These are phyloP conservation scores for Voacanga thouarsii DNA, from an alignment of 257 asterid genomes.

Conservation along the genomic window DNA sequence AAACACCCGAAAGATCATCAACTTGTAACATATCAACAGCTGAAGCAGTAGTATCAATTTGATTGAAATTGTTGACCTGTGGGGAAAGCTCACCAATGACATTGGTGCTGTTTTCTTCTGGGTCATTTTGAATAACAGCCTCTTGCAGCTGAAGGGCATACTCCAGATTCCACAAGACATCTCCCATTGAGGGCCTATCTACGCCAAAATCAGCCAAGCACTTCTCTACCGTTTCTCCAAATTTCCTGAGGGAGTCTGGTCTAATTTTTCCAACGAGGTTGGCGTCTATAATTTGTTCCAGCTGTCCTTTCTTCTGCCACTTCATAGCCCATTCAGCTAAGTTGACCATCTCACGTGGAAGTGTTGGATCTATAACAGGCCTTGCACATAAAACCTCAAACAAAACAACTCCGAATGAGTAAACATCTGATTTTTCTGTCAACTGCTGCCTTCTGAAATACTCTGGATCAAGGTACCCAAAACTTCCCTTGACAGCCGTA, in stretches of 20 bases:
- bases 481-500: slow-evolving; percentile 82
- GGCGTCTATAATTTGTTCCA: slow-evolving; percentile 58
- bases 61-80: slow-evolving; percentile 33
- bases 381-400: slow-evolving; percentile 74
- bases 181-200: slow-evolving; percentile 83
- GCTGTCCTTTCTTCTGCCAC: slow-evolving; percentile 71
- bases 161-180: slow-evolving; percentile 77
- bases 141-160: slow-evolving; percentile 81
- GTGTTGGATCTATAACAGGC: slow-evolving; percentile 79
- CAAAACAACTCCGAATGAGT: slow-evolving; percentile 73
- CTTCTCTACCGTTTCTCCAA: slow-evolving; percentile 76
- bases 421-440: slow-evolving; percentile 78
- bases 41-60: slow-evolving; percentile 32
- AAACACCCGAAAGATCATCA: slow-evolving; percentile 60
- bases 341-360: slow-evolving; percentile 79
- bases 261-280: slow-evolving; percentile 51
- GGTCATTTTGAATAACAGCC: slow-evolving; percentile 50
- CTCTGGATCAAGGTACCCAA: slow-evolving; percentile 80
- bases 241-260: slow-evolving; percentile 71
- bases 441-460: slow-evolving; percentile 80
- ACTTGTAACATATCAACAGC: slow-evolving; percentile 37
- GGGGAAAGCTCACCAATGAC: slow-evolving; percentile 63
- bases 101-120: slow-evolving; percentile 65
- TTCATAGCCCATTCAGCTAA: slow-evolving; percentile 86
- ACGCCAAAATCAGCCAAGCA: slow-evolving; percentile 77